Evolutionary conservation across 257 asterid species (phyloP).

Genomic region (Ajuga chamaepitys): DNA sequence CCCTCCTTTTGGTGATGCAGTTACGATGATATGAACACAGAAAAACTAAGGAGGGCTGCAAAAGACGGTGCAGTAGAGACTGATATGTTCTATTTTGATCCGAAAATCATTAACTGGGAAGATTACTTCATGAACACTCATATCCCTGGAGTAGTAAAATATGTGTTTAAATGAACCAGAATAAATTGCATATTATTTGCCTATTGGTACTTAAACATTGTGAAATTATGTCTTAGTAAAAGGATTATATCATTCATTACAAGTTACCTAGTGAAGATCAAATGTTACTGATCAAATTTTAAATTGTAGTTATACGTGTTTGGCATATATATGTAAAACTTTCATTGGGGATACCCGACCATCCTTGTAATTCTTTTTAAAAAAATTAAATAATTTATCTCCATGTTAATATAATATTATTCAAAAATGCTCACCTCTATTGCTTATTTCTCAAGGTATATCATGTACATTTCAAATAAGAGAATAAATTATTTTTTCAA

Average conservation of each 20-base stretch:
- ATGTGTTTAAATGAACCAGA: conserved; percentile 39
- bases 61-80: conserved; percentile 29
- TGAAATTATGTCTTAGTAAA: not conserved
- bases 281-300: not conserved
- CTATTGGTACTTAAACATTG: not conserved
- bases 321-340: not conserved
- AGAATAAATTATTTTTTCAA: too few species aligned
- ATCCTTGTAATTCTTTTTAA: not conserved
- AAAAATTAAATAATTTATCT: not conserved
- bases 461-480: too few species aligned
- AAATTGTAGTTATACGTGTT: not conserved
- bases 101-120: conserved; percentile 62
- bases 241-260: not conserved
- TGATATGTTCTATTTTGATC: conserved; percentile 57
- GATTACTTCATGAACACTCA: conserved; percentile 65
- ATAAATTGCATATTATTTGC: not conserved
- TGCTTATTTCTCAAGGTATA: too few species aligned
- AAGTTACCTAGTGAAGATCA: not conserved
- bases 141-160: conserved; percentile 72
- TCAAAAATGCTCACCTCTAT: too few species aligned
- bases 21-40: conserved; percentile 71
- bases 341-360: not conserved
- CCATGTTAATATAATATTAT: too few species aligned
- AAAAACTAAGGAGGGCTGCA: conserved; percentile 44
- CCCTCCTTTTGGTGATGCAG: conserved; percentile 24